Evolutionary conservation across 805 yeast genomes (phyloP), one percentile per base, ranked within the genome.

Genomic region (Kregervanrija delftensis): DNA sequence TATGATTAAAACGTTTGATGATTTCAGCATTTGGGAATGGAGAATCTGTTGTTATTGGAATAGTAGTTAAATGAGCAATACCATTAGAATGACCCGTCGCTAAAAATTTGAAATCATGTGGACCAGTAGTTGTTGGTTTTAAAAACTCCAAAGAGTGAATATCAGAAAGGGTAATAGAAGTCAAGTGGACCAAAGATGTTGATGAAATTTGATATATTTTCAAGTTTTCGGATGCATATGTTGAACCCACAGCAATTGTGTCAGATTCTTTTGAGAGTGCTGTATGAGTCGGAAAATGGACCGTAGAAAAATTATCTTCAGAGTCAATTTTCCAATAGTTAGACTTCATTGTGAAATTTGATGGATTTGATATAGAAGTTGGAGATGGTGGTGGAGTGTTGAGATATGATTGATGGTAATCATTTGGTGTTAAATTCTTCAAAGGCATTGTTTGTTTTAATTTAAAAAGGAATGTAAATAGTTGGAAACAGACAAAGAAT

Each of bases 21-120:
- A 89, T 83, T 59, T 81, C 87, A 0, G 96, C 96, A 44, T 73
- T 68, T 17, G 72, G 60, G 16, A 64, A 60, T 3, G 55, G 72
- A 2, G 51, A 30, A 30, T 47, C 45, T 5, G 65, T 67, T 8
- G 67, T 57, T 22, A 65, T 59, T 1, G 95, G 93, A 8, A 88
- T 70, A 13, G 83, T 68, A 3, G 86, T 77, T 47, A 89, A 60
- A 61, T 90, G 86, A 0, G 81, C 86, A 44, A 74, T 66, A 2
- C 96, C 96, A 47, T 78, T 76, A 42, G 73, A 74, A 59, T 88
- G 93, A 10, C 96, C 96, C 0, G 95, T 73, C n/a, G 80, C 57
- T 38, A 83, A 57, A 33, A 68, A 64, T 30, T 69, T 66, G 33
- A 69, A 61, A 16, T 59, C 60, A 34, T 64, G 59, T 3, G 72